A percentile compares a stretch with the other conserved stretches of the same genome.
These are phyloP conservation scores for Pleurotus pulmonarius DNA, from an alignment of 768 basidiomycete species.

Conservation along the genomic window DNA sequence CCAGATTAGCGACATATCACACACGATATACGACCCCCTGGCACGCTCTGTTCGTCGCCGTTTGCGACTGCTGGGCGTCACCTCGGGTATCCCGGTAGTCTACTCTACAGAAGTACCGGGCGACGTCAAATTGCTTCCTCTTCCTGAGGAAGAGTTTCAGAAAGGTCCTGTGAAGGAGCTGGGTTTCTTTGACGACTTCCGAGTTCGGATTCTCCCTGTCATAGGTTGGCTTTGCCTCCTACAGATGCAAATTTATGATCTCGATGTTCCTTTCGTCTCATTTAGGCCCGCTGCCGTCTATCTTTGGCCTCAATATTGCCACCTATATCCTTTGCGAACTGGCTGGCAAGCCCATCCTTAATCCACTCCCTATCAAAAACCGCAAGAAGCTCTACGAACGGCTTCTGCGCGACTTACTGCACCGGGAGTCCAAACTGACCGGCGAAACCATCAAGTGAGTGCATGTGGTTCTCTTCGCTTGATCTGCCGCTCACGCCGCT, in stretches of 20 bases:
- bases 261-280: too few relatives aligned
- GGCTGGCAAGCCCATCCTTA: constrained; percentile 76
- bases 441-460: constrained; percentile 59
- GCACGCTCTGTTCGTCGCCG: constrained; percentile 86
- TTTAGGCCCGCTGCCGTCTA: constrained; percentile 77
- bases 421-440: constrained; percentile 67
- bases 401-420: constrained; percentile 71
- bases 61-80: constrained; percentile 57
- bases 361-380: constrained; percentile 84
- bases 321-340: constrained; percentile 87
- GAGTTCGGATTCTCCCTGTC: constrained; percentile 91
- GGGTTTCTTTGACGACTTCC: constrained; percentile 86
- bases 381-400: constrained; percentile 81
- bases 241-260: background rate
- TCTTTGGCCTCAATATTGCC: constrained; percentile 89
- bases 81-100: constrained; percentile 78
- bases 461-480: constrained; percentile 19
- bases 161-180: constrained; percentile 89
- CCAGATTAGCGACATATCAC: constrained; percentile 92
- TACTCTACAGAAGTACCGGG: constrained; percentile 94
- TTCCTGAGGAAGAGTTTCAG: constrained; percentile 88
- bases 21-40: constrained; percentile 90
- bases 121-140: constrained; percentile 83
- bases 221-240: constrained; percentile 48
- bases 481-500: background rate